Evolutionary conservation across 495 filamentous ascomycete species (phyloP).

Genomic region (Hypoxylon crocopeplum): DNA sequence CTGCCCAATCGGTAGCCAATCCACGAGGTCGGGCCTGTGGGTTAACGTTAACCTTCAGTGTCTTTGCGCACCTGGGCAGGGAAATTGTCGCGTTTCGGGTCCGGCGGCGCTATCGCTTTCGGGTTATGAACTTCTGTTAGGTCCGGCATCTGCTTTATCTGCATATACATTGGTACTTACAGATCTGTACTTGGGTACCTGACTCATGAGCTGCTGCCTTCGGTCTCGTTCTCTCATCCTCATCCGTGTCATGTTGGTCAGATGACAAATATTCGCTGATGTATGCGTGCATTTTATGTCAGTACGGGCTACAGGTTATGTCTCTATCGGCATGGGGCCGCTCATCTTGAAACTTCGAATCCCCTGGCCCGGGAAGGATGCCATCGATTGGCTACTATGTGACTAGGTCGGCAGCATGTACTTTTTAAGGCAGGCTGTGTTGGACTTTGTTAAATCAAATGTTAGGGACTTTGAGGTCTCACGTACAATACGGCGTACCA

Average conservation of each 20-base stretch:
- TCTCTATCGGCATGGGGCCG: conserved; percentile 5
- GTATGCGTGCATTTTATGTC: not conserved
- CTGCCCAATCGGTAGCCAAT: conserved; percentile 36
- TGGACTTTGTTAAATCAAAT: conserved; percentile 6
- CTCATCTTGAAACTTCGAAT: conserved; percentile 26
- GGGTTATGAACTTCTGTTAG: no score
- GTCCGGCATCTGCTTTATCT: no score
- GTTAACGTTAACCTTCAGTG: no score
- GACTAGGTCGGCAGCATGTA: not conserved
- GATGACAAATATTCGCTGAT: not conserved
- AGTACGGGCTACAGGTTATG: no score
- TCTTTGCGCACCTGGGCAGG: no score
- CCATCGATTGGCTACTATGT: conserved; percentile 8
- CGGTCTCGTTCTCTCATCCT: not conserved
- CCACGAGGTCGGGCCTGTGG: conserved; percentile 33
- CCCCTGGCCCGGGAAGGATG: conserved; percentile 4
- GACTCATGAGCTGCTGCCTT: conserved; percentile 4
- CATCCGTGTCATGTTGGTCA: no score
- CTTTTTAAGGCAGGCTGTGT: conserved; percentile 19
- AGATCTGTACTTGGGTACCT: no score
- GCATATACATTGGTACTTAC: no score
- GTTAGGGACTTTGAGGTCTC: conserved; percentile 1
- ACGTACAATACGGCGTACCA: conserved; percentile 19
- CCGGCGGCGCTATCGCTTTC: no score
- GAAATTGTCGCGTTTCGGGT: no score